Evolutionary conservation across 177 flowering plant genomes (phyloP), one percentile per base, ranked within the genome.

Genomic region (Vitis hybrid): DNA sequence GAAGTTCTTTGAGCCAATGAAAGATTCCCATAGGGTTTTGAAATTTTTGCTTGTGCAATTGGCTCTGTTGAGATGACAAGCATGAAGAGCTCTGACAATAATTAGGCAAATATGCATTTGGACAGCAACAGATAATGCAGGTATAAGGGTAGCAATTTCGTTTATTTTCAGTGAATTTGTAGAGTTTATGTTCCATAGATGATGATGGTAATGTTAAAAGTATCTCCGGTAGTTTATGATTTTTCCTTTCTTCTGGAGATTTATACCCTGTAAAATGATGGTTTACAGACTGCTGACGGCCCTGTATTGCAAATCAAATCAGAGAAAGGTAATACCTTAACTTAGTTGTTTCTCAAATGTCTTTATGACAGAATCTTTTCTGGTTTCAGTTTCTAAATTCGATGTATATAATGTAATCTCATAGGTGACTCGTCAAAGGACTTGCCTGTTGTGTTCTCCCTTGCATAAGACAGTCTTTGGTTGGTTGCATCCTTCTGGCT

Each of bases 21-120:
- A 40, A 40, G 8, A 7, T 4, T 40, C 46, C 46, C 7, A 40
- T 8, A 10, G 15, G 24, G 19, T 15, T 15, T 50, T 50, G 46
- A 46, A 58, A 60, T 49, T 59, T 59, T 27, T 19, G 49, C 17
- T 24, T 24, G 57, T 68, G 54, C 67, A 64, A 50, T 18, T 50
- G 19, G 35, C 19, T 64, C 51, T 64, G 67, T 19, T 10, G 12
- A 51, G 24, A 51, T 35, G 32, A 35, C 51, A 62, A 17, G 30
- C 3, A 62, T 40, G 46, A 40, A 21, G 49, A 35, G 14, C 11
- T 46, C 24, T 46, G 52, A 62, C 18, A 40, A 62, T 62, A 62
- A 40, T 62, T 49, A 35, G 14, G n/a, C 64, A 62, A 32, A 62
- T 35, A 11, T 62, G 65, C 52, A 15, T 48, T 17, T 24, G 11